phyloP scores from a whole-genome alignment of 495 filamentous ascomycete genomes.

The Hypoxylon intermedium region DNA sequence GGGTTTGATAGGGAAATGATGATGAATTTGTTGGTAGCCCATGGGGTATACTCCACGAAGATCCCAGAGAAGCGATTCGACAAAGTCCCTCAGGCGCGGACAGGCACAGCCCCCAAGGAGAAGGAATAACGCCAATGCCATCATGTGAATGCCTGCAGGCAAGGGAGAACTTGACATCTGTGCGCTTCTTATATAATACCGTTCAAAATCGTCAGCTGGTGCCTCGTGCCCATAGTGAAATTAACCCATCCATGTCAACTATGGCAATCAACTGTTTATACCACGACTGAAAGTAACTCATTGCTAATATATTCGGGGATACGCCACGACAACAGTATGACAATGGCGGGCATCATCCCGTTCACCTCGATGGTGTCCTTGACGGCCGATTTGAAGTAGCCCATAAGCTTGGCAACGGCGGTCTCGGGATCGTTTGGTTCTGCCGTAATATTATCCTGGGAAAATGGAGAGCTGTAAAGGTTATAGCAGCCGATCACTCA shows the following conservation, averaged over 20 bases:
- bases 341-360: slow-evolving; percentile 52
- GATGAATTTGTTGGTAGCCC: not conserved
- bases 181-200: too few species aligned
- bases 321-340: slow-evolving; percentile 47
- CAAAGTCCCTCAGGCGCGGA: not conserved
- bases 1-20: not conserved
- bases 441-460: slow-evolving; percentile 51
- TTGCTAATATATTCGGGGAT: too few species aligned
- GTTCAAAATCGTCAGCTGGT: too few species aligned
- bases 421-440: slow-evolving; percentile 63
- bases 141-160: too few species aligned
- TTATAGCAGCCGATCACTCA: slow-evolving; percentile 28
- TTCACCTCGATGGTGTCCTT: slow-evolving; percentile 54
- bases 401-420: slow-evolving; percentile 63
- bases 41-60: not conserved
- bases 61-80: not conserved
- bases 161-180: too few species aligned
- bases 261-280: too few species aligned
- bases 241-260: too few species aligned
- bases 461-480: slow-evolving; percentile 41
- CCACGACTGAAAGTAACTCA: too few species aligned
- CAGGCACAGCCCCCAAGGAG: not conserved
- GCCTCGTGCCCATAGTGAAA: too few species aligned
- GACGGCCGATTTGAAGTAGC: slow-evolving; percentile 54
- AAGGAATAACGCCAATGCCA: not conserved